These are phyloP conservation scores for Candida buenavistaensis DNA, from an alignment of 1,139 yeast genomes.

Conservation along the genomic window DNA sequence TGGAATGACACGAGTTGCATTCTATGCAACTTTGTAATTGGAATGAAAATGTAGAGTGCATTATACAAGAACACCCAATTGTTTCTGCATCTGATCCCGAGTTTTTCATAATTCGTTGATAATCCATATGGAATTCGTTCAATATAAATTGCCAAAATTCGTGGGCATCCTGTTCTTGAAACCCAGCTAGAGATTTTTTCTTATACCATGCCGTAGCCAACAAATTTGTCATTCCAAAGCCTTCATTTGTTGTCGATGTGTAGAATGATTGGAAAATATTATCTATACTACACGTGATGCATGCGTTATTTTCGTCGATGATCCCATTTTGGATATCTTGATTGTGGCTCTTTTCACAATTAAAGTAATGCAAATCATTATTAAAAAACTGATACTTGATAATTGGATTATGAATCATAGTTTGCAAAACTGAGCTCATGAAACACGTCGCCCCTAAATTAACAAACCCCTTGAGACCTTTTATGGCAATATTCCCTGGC, in stretches of 20 bases:
- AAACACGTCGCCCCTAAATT: conserved; percentile 97
- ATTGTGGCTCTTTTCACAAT: conserved; percentile 29
- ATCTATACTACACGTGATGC: conserved; percentile 85
- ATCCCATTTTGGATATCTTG: conserved; percentile 23
- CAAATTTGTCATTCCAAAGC: conserved; percentile 73
- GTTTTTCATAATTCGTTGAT: conserved; percentile 25
- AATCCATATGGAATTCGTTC: conserved; percentile 74
- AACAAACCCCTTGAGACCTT: conserved; percentile 83
- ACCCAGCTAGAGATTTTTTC: conserved; percentile 84
- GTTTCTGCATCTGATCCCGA: conserved; percentile 1
- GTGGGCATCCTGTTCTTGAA: conserved; percentile 97
- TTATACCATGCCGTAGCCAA: conserved; percentile 82
- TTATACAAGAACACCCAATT: conserved; percentile 64
- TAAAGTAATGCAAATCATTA: conserved; percentile 54
- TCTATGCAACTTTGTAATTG: conserved; percentile 89
- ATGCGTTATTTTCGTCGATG: conserved; percentile 45
- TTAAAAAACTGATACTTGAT: conserved; percentile 74
- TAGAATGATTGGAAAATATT: conserved; percentile 68
- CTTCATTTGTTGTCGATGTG: conserved; percentile 54
- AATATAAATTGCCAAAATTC: conserved; percentile 92
- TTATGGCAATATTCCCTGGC: conserved; percentile 63
- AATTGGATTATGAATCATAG: conserved; percentile 84
- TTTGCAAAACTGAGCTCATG: conserved; percentile 87
- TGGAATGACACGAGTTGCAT: conserved; percentile 67
- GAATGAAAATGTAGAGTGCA: conserved; percentile 91